Evolutionary conservation across 2,329 filamentous ascomycete species (phyloP).

Genomic region (Venturia nashicola): DNA sequence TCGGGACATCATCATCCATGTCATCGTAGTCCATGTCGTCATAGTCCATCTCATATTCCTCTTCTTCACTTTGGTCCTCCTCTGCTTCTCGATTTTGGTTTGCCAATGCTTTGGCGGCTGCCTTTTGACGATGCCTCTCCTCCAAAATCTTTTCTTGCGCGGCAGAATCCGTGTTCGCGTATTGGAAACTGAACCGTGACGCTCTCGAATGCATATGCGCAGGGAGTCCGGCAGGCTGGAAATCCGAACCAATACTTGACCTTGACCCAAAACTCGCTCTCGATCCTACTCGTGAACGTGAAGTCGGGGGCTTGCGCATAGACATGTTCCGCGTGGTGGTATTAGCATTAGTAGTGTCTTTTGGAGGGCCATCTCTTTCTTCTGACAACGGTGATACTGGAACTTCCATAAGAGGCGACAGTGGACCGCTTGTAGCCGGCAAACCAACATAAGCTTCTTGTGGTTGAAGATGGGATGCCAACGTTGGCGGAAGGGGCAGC

Average conservation of each 20-base stretch:
- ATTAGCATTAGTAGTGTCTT: background rate
- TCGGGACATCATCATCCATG: constrained; percentile 8
- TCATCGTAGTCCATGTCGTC: constrained; percentile 21
- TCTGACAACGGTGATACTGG: constrained; percentile 2
- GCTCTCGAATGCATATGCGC: constrained; percentile 50
- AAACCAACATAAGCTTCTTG: background rate
- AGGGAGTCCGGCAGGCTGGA: constrained; percentile 1
- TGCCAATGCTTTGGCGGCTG: constrained; percentile 45
- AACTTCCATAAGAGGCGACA: constrained; percentile 8
- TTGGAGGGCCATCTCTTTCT: background rate
- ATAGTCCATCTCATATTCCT: constrained; percentile 20
- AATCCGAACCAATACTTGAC: background rate
- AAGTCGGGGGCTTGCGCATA: background rate
- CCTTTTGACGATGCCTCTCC: constrained; percentile 56
- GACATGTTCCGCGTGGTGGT: background rate
- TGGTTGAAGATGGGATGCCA: background rate
- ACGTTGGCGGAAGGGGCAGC: background rate
- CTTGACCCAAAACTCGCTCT: background rate
- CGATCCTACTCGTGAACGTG: constrained; percentile 2
- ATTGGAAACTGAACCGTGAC: constrained; percentile 72
- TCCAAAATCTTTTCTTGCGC: constrained; percentile 57
- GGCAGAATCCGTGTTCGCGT: constrained; percentile 54
- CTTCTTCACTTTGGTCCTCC: constrained; percentile 13
- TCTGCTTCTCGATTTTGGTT: constrained; percentile 12
- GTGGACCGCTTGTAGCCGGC: constrained; percentile 1